phyloP scores from a whole-genome alignment of 192 early-diverging fungal genomes.

The Entomortierella beljakovae region DNA sequence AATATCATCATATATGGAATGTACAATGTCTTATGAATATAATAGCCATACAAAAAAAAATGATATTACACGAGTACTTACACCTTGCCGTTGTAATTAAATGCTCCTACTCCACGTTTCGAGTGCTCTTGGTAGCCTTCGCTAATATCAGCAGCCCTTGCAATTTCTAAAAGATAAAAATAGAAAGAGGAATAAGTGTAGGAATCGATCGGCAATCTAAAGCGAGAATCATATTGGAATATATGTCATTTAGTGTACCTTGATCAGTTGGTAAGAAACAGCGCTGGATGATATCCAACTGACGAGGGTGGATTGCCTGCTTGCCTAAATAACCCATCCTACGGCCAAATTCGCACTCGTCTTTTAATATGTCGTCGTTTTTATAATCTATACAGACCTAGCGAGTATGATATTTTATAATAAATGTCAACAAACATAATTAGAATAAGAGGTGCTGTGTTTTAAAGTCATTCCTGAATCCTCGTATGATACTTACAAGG shows the following conservation, averaged over 20 bases:
- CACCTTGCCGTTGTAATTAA: slow-evolving; percentile 94
- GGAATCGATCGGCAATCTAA: too few species aligned
- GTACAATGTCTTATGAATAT: too few species aligned
- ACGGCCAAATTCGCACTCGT: slow-evolving; percentile 88
- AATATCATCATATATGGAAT: too few species aligned
- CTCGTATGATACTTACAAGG: slow-evolving; percentile 63
- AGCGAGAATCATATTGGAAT: background rate
- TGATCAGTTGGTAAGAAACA: slow-evolving; percentile 79
- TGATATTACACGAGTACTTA: too few species aligned
- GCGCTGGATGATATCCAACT: slow-evolving; percentile 86
- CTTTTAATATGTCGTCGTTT: slow-evolving; percentile 69
- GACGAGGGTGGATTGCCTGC: slow-evolving; percentile 94
- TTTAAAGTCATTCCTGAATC: background rate
- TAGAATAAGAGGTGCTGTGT: background rate
- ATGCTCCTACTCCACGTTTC: slow-evolving; percentile 86
- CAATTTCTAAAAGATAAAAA: slow-evolving; percentile 64
- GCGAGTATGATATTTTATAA: background rate
- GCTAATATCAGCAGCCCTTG: slow-evolving; percentile 76
- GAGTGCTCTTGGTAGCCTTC: slow-evolving; percentile 74
- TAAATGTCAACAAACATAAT: background rate
- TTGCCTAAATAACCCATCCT: slow-evolving; percentile 97
- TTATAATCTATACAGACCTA: slow-evolving; percentile 91
- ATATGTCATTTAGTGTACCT: slow-evolving; percentile 40
- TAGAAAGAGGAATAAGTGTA: background rate
- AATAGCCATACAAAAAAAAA: slow-evolving; percentile 5